Base-by-base conservation (phyloP, 495 filamentous ascomycete genomes). In the Penicillium cosmopolitanum region DNA sequence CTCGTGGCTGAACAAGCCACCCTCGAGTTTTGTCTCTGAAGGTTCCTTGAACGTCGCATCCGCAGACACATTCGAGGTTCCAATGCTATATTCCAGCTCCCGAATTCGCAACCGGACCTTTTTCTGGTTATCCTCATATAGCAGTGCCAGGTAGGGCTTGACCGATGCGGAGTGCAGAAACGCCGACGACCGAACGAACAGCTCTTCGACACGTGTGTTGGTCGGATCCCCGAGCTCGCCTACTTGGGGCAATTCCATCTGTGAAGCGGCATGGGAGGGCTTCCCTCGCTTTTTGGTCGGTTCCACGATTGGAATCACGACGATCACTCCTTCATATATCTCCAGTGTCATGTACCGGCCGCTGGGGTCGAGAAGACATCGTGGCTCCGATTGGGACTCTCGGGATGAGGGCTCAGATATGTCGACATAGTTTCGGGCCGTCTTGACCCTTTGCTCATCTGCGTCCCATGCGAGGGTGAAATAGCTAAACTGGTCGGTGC, bases 401-500 rank as follows among this genome's bases (percentile, higher is more conserved):
- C 91, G 82, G 65, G 91, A 89, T 7, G 90, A 85, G 62, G 88
- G 90, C 69, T 96, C 92, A 8, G 88, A 81, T 8, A 88, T 77
- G 64, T 96, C 90, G 52, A 87, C 83, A 62, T 85, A 90, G 25
- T 73, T 81, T 56, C 89, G 84, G 40, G 89, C 80, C 15, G 91
- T 96, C 31, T 83, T 82, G 1, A 96, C 73, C 58, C 82, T 77
- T 21, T 78, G 76, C n/a, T 70, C 80, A 9, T 82, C 66, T 12
- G 78, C 58, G 73, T 97, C 87, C 95, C 95, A 99, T 1, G 80
- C 85, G 15, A 96, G 73, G 6, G 91, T 95, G 68, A 97, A 96
- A 74, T 96, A 97, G 57, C 89, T 87, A 65, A 88, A 90, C 54
- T 90, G 87, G 67, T 96, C 89, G 11, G 95, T 97, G 34, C 91